Evolutionary conservation across 2,329 filamentous ascomycete species (phyloP).

Genomic region (Ustulina deusta): DNA sequence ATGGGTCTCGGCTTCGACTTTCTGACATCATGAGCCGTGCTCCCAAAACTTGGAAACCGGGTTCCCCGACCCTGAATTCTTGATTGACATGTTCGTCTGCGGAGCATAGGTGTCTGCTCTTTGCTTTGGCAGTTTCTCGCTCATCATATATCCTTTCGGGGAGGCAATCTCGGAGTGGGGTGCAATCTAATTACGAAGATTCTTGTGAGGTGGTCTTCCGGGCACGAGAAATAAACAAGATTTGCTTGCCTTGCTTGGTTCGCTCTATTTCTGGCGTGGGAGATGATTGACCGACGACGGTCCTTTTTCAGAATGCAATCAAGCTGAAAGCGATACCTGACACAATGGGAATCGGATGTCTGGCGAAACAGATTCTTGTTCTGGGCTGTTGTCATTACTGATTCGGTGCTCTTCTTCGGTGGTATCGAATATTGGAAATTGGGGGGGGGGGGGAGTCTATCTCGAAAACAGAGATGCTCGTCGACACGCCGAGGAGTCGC

Average conservation of each 20-base stretch:
- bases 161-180: conserved; percentile 64
- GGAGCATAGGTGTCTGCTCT: conserved; percentile 76
- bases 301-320: conserved; percentile 82
- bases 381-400: conserved; percentile 69
- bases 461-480: conserved; percentile 47
- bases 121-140: conserved; percentile 71
- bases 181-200: conserved; percentile 71
- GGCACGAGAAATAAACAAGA: conserved; percentile 76
- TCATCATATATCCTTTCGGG: conserved; percentile 73
- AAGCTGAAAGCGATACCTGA: conserved; percentile 68
- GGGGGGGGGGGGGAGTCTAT: conserved; percentile 63
- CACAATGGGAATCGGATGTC: conserved; percentile 74
- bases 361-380: conserved; percentile 81
- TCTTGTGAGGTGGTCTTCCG: conserved; percentile 74
- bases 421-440: conserved; percentile 72
- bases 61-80: conserved; percentile 74
- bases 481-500: conserved; percentile 43
- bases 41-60: conserved; percentile 72
- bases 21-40: conserved; percentile 76
- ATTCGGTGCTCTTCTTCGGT: conserved; percentile 65
- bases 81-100: conserved; percentile 76
- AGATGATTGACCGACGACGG: conserved; percentile 78
- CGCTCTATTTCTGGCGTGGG: conserved; percentile 81
- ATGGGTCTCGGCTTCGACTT: conserved; percentile 81
- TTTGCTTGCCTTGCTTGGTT: conserved; percentile 83